phyloP scores from a whole-genome alignment of 2,329 filamentous ascomycete genomes.

The Sordariomycetes sp. region DNA sequence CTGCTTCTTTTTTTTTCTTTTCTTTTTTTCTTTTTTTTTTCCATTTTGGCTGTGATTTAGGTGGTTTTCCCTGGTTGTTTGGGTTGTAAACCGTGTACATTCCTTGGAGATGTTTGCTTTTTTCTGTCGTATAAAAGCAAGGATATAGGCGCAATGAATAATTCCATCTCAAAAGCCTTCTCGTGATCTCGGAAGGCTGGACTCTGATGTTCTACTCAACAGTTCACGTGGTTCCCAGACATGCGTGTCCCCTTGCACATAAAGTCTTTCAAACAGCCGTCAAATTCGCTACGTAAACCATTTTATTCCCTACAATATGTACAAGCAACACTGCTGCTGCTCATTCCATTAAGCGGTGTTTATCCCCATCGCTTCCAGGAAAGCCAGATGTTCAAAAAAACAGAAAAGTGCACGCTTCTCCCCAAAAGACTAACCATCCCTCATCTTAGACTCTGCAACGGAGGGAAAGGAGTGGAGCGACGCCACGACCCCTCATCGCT shows the following conservation, averaged over 20 bases:
- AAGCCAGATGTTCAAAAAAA: neutral
- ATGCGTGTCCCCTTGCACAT: neutral
- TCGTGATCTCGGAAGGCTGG: neutral
- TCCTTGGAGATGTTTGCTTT: neutral
- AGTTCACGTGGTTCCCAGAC: neutral
- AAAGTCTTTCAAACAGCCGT: neutral
- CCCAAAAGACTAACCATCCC: too few relatives aligned
- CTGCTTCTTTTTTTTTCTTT: neutral
- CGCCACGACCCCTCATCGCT: slow-evolving; percentile 12
- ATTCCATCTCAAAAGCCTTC: neutral
- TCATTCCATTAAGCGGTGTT: neutral
- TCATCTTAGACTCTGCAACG: too few relatives aligned
- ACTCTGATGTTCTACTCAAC: too few relatives aligned
- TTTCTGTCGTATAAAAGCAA: neutral
- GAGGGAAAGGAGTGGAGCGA: neutral
- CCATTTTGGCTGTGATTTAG: too few relatives aligned
- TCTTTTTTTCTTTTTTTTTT: neutral
- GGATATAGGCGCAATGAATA: slow-evolving; percentile 3
- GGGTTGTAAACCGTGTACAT: neutral
- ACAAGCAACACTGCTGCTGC: neutral
- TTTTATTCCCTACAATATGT: neutral
- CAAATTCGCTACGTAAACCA: neutral
- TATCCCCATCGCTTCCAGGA: neutral
- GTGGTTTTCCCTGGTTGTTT: neutral
- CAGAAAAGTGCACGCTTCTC: too few relatives aligned